These are phyloP conservation scores for Eragrostis nindensis DNA, from an alignment of 176 grass and related monocot species.

Conservation along the genomic window DNA sequence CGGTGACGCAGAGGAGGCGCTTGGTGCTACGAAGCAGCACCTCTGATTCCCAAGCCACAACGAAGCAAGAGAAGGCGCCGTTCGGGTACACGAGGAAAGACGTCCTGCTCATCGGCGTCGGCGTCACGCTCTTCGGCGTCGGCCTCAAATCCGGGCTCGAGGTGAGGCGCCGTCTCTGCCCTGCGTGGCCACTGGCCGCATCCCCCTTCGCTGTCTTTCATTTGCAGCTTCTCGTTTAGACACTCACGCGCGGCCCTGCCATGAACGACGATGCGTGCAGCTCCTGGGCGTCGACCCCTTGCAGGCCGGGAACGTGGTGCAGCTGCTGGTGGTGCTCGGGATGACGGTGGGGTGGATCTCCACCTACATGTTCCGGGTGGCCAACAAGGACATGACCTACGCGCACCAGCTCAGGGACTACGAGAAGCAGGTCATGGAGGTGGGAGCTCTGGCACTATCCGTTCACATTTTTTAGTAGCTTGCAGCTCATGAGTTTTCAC, in stretches of 20 bases:
- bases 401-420: conserved; percentile 94
- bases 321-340: conserved; percentile 86
- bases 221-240: background rate
- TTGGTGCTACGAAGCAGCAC: conserved; percentile 43
- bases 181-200: background rate
- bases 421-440: conserved; percentile 99
- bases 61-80: conserved; percentile 61
- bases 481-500: background rate
- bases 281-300: conserved; percentile 76
- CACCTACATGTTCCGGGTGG: conserved; percentile 92
- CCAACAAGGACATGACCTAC: conserved; percentile 99
- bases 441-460: background rate
- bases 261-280: conserved; percentile 40
- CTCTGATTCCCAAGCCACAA: conserved; percentile 44
- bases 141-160: conserved; percentile 85
- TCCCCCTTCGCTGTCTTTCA: background rate
- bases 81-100: conserved; percentile 96
- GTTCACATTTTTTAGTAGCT: background rate
- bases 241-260: background rate
- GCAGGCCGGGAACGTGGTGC: conserved; percentile 96
- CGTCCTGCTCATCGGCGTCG: conserved; percentile 89
- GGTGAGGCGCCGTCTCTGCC: conserved; percentile 37
- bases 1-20: conserved; percentile 36
- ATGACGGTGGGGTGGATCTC: conserved; percentile 95
- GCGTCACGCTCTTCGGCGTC: conserved; percentile 65